Base-by-base conservation (phyloP, 1,284 basidiomycete species). In the Cystobasidium sp. region DNA sequence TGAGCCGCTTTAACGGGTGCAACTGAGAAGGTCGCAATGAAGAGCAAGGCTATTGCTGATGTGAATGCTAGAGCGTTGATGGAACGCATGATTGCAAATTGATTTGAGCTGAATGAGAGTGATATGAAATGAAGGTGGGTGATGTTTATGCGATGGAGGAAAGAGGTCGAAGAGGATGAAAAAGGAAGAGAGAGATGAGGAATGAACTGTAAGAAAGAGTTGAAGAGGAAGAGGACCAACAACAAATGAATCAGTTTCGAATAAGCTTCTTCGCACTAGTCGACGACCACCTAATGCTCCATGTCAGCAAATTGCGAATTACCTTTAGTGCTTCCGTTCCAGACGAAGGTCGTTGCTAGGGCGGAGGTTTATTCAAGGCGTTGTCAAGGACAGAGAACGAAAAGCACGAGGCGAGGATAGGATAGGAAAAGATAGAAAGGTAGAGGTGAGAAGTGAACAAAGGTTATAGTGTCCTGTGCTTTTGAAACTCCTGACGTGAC, bases 1-100 rank as follows among this genome's bases (percentile, higher is more conserved):
- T 63, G 61, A 43, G 43, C 61, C 12, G 61, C 61, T 12, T 47
- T 22, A 43, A 44, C 59, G 16, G 41, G n/a, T 18, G 59, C 31
- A 6, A 44, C 43, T 1, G 61, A 8, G 43, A 44, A 63, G 7
- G 61, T 22, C 8, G 44, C 43, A 44, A 63, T 43, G 24, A 63
- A 43, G 61, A 24, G 12, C 14, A 63, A 22, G 31, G 46, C 44
- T 9, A 61, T 12, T 2, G 59, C 20, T 18, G 39, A 10, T 16
- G 46, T 41, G 5, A 63, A n/a, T 22, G 43, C 22, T n/a, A 16
- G 53, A 22, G 39, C 14, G 53, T 22, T 16, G 10, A 37, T 31
- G 1, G 24, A 56, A 37, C 53, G 53, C 53, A 56, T 56, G 22
- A 2, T 12, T 12, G 7, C 16, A 20, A n/a, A n/a, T 3, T 53